A percentile compares a stretch with the other conserved stretches of the same genome.
Evolutionary conservation across 1,139 yeast genomes (phyloP).

Genomic region (Scheffersomyces quercinus): DNA sequence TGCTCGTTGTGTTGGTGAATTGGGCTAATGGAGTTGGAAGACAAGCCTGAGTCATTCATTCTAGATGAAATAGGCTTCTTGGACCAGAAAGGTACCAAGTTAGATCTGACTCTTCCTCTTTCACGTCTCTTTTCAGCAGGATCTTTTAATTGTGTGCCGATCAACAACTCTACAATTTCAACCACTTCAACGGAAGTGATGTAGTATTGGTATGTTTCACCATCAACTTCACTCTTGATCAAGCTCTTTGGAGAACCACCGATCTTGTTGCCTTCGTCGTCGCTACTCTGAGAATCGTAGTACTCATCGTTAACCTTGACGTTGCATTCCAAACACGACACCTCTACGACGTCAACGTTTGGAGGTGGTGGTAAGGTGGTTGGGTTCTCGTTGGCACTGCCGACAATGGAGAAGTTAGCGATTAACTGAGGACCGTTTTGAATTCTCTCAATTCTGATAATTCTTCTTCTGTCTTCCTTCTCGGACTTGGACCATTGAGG

Average conservation of each 20-base stretch:
- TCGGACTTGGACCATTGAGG: slow-evolving; percentile 54
- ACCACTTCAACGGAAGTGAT: slow-evolving; percentile 68
- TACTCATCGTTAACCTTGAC: slow-evolving; percentile 35
- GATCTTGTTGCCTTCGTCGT: slow-evolving; percentile 13
- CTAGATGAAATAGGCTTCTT: slow-evolving; percentile 58
- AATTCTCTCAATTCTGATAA: slow-evolving; percentile 55
- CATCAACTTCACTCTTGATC: slow-evolving; percentile 15
- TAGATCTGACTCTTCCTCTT: slow-evolving; percentile 63
- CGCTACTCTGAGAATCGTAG: slow-evolving; percentile 19
- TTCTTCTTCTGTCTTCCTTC: slow-evolving; percentile 51
- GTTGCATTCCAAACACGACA: slow-evolving; percentile 55
- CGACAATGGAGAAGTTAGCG: slow-evolving; percentile 53
- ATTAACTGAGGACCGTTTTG: slow-evolving; percentile 49
- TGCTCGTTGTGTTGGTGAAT: slow-evolving; percentile 5
- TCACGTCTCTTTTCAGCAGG: slow-evolving; percentile 56
- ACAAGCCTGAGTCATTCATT: slow-evolving; percentile 27
- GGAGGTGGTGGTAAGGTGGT: slow-evolving; percentile 33
- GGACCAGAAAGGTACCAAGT: slow-evolving; percentile 69
- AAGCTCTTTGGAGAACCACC: slow-evolving; percentile 8
- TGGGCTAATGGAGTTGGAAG: slow-evolving; percentile 3
- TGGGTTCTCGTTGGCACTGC: slow-evolving; percentile 52
- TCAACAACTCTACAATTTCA: slow-evolving; percentile 60
- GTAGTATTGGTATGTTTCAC: slow-evolving; percentile 41
- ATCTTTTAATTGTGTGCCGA: slow-evolving; percentile 49
- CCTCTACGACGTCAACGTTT: slow-evolving; percentile 55